Conservation (phyloP, 1,284 basidiomycete genomes). For the Austroboletus niveus region DNA sequence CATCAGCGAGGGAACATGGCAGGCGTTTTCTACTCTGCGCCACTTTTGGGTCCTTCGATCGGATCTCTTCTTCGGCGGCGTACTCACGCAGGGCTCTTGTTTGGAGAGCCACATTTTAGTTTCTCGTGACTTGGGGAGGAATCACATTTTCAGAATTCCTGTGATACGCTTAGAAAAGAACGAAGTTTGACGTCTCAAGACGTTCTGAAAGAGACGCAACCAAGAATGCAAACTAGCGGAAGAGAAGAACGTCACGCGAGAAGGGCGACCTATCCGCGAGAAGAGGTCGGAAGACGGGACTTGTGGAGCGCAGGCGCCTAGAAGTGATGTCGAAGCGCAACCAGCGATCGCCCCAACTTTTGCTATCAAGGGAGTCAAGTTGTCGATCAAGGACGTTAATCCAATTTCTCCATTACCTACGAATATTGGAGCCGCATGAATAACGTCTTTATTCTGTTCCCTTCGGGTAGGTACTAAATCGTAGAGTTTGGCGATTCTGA, state of each 20-base stretch:
- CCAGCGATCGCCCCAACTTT: background rate
- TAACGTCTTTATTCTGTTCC: constrained; percentile 16
- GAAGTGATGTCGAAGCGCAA: constrained; percentile 24
- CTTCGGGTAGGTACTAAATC: constrained; percentile 18
- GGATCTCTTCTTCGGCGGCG: constrained; percentile 73
- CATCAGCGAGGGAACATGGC: constrained; percentile 78
- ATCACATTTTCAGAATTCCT: constrained; percentile 58
- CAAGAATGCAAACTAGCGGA: background rate
- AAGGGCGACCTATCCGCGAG: constrained; percentile 10
- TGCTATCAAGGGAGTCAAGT: constrained; percentile 36
- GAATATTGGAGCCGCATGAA: constrained; percentile 14
- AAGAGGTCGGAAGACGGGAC: background rate
- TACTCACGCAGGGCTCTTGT: constrained; percentile 61
- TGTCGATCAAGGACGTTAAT: constrained; percentile 23
- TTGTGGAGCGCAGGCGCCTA: background rate
- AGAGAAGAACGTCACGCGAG: constrained; percentile 8
- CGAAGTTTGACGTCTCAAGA: constrained; percentile 76
- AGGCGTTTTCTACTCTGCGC: constrained; percentile 74
- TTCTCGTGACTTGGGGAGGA: constrained; percentile 67
- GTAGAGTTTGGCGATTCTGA: constrained; percentile 48
- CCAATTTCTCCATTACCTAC: constrained; percentile 20
- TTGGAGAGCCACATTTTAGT: constrained; percentile 86
- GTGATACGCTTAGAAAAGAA: constrained; percentile 77
- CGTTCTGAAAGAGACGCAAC: constrained; percentile 40
- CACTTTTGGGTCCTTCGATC: constrained; percentile 59